Evolutionary conservation across 2,329 filamentous ascomycete species (phyloP).

Genomic region (Clonostachys byssicola): DNA sequence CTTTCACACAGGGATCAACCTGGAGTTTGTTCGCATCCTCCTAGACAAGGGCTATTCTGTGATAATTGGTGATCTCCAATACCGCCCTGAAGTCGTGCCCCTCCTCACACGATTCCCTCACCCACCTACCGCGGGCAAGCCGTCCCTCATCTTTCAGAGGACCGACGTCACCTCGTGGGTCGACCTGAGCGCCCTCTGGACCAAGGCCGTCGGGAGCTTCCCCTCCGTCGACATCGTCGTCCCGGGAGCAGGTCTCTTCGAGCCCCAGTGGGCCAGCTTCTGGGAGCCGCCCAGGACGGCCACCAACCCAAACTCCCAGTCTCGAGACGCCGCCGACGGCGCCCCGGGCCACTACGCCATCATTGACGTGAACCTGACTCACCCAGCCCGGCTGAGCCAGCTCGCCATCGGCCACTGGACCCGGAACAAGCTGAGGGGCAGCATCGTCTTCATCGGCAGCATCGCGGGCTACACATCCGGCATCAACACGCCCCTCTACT

Average conservation of each 20-base stretch:
- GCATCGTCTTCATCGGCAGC: slow-evolving; percentile 24
- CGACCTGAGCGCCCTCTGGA: slow-evolving; percentile 22
- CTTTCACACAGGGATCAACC: slow-evolving; percentile 24
- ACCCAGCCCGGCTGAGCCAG: slow-evolving; percentile 29
- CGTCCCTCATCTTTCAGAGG: slow-evolving; percentile 24
- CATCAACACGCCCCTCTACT: slow-evolving; percentile 26
- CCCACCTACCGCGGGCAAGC: slow-evolving; percentile 6
- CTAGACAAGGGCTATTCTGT: slow-evolving; percentile 28
- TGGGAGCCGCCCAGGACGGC: slow-evolving; percentile 24
- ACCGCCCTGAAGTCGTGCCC: slow-evolving; percentile 24
- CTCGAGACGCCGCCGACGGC: slow-evolving; percentile 15
- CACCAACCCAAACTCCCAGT: slow-evolving; percentile 17
- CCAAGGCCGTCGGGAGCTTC: slow-evolving; percentile 17
- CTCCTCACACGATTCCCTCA: slow-evolving; percentile 23
- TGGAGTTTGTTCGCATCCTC: slow-evolving; percentile 24
- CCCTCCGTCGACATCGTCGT: slow-evolving; percentile 26
- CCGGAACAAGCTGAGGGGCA: slow-evolving; percentile 15
- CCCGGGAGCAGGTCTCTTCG: slow-evolving; percentile 28
- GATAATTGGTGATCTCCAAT: slow-evolving; percentile 26
- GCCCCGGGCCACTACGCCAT: slow-evolving; percentile 24
- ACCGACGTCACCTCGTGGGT: slow-evolving; percentile 30
- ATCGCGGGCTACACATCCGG: slow-evolving; percentile 21
- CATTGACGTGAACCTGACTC: slow-evolving; percentile 28
- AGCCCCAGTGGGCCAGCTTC: slow-evolving; percentile 27
- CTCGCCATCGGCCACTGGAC: slow-evolving; percentile 31